A percentile compares a stretch with the other conserved stretches of the same genome.
These are phyloP conservation scores for Fragaria ananassa DNA, from an alignment of 306 rosid species.

Conservation along the genomic window DNA sequence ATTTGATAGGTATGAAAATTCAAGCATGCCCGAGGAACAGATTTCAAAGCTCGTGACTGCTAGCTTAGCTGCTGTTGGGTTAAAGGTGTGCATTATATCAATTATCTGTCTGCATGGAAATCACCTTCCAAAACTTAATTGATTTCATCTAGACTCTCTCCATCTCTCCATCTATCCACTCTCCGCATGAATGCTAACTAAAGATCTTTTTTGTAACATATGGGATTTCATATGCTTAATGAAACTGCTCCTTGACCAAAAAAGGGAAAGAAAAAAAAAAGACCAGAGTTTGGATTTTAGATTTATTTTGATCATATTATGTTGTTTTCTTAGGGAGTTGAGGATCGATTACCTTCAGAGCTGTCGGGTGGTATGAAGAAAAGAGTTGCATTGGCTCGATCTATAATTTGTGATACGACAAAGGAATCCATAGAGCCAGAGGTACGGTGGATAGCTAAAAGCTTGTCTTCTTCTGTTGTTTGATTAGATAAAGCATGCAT, in stretches of 20 bases:
- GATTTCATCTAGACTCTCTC: background rate
- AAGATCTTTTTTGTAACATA: background rate
- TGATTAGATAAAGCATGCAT: background rate
- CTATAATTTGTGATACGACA: constrained; percentile 77
- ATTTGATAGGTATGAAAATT: constrained; percentile 72
- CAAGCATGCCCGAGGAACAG: constrained; percentile 69
- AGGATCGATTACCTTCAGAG: constrained; percentile 91
- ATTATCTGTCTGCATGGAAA: constrained; percentile 4
- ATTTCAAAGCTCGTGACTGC: constrained; percentile 77
- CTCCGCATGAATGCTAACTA: background rate
- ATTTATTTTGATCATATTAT: background rate
- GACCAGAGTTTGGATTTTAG: background rate
- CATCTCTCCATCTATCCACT: background rate
- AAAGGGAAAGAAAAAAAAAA: background rate
- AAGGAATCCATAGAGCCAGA: constrained; percentile 80
- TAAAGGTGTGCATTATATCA: constrained; percentile 58
- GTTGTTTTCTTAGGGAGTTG: constrained; percentile 61
- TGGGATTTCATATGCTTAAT: background rate
- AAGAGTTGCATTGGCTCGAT: constrained; percentile 95
- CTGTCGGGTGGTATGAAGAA: constrained; percentile 99
- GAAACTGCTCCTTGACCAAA: background rate
- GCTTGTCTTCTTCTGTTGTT: constrained; percentile 7
- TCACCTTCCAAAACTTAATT: constrained; percentile 3
- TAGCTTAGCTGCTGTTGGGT: constrained; percentile 88
- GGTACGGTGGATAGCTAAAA: constrained; percentile 46